Base-by-base conservation (phyloP, 306 rosid genomes). In the Corylus heterophylla region DNA sequence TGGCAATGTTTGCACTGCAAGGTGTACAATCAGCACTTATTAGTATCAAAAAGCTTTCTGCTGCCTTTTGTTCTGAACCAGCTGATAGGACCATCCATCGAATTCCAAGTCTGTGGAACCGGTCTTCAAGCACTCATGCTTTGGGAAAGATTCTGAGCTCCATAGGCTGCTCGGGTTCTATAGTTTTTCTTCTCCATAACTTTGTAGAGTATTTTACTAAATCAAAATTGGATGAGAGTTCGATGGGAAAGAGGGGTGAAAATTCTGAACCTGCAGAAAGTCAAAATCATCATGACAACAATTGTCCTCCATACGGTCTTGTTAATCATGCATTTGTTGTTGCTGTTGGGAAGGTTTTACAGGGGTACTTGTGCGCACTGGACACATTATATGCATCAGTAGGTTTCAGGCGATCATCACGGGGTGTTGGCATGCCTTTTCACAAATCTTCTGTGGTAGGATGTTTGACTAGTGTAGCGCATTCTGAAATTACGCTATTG, bases 291-390 rank as follows among this genome's bases (percentile, higher is more conserved):
- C 79, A 77, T 3, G 86, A 55, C 55, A 81, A 75, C 61, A 77
- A 81, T 5, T 12, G 12, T 51, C 86, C 85, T 71, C 89, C 87
- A 8, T 83, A 69, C 66, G 86, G 88, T 81, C 94, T 95, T 73
- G 97, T 91, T 51, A 95, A 93, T 81, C 99, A 95, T 80, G 99
- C 98, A 45, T 95, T 92, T 59, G 88, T 93, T 39, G 98, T 93
- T 77, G 91, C 97, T 16, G 90, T 93, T 80, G 91, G 93, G 67
- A 93, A 93, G 80, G 86, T 95, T 80, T 77, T 95, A 77, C 92
- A 95, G 85, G 97, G 96, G 4, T 93, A 89, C 85, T 77, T 87
- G 27, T 80, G 86, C 80, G 90, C 90, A 1, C 56, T 95, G 56
- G 94, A 92, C 77, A 87, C 98, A 2, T 54, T 92, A 78, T 84